Conservation (phyloP, 2,329 filamentous ascomycete genomes). For the Aspergillus fijiensis region DNA sequence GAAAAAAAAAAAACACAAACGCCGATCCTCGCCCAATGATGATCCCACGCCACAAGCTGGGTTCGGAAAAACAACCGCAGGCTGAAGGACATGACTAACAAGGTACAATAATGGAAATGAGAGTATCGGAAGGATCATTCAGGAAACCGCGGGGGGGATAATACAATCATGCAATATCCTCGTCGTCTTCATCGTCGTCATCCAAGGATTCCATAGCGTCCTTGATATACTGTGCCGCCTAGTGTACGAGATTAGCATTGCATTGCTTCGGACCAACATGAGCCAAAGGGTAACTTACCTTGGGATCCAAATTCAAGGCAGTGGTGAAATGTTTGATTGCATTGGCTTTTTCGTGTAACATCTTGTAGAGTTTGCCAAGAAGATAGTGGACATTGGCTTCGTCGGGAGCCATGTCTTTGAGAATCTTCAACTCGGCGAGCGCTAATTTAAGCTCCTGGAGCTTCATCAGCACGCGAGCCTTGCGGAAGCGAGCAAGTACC, state of each 20-base stretch:
- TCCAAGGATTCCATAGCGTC: constrained; percentile 93
- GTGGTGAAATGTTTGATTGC: constrained; percentile 95
- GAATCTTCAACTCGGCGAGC: constrained; percentile 76
- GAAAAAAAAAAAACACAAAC: constrained; percentile 16
- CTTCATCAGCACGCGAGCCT: constrained; percentile 80
- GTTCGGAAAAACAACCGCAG: constrained; percentile 2
- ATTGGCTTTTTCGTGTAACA: constrained; percentile 59
- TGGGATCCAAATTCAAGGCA: constrained; percentile 91
- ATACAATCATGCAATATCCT: constrained; percentile 46
- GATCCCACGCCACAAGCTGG: constrained; percentile 7
- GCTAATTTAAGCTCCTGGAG: constrained; percentile 69
- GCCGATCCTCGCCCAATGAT: constrained; percentile 20
- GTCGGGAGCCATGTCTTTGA: constrained; percentile 89
- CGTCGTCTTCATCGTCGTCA: constrained; percentile 62
- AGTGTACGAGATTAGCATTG: constrained; percentile 13
- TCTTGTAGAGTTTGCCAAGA: constrained; percentile 67
- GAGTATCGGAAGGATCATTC: constrained; percentile 16
- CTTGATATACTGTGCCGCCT: constrained; percentile 94
- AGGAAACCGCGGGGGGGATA: constrained; percentile 16
- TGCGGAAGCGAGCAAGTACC: constrained; percentile 86
- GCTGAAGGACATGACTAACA: neutral
- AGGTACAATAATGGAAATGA: constrained; percentile 18
- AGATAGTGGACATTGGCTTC: constrained; percentile 96
- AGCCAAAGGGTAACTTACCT: constrained; percentile 57
- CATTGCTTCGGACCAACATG: neutral